Evolutionary conservation across 345 rosid genomes (phyloP).

Genomic region (Gossypium arboreum): DNA sequence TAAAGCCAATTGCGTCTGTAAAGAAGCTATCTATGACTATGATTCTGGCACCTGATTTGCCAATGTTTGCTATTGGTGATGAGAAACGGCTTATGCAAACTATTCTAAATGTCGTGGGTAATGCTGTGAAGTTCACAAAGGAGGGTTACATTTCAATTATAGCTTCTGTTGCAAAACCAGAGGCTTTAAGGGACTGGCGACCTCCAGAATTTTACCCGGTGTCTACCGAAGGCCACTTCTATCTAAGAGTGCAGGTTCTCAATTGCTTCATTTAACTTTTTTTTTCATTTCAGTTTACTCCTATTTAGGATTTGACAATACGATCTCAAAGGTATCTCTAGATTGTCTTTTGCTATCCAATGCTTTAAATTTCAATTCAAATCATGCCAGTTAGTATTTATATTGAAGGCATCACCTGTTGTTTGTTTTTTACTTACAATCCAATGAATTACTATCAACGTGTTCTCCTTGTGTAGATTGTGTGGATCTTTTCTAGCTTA

Average conservation of each 20-base stretch:
- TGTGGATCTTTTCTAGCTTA: slow-evolving; percentile 3
- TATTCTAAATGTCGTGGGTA: slow-evolving; percentile 72
- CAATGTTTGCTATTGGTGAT: slow-evolving; percentile 72
- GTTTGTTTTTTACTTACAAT: not conserved
- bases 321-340: not conserved
- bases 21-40: slow-evolving; percentile 63
- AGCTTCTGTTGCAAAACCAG: slow-evolving; percentile 78
- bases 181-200: slow-evolving; percentile 61
- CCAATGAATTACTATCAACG: not conserved
- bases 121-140: slow-evolving; percentile 93
- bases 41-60: slow-evolving; percentile 73
- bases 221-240: slow-evolving; percentile 63
- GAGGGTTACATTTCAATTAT: slow-evolving; percentile 69
- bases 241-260: slow-evolving; percentile 71
- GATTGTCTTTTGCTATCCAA: slow-evolving; percentile 3
- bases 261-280: slow-evolving; percentile 13
- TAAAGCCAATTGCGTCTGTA: slow-evolving; percentile 76
- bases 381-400: not conserved
- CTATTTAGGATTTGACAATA: not conserved
- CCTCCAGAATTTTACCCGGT: slow-evolving; percentile 60
- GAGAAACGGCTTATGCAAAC: slow-evolving; percentile 83
- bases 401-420: not conserved
- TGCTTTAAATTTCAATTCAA: not conserved
- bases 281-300: not conserved
- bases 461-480: not conserved